These are phyloP conservation scores for Ceratocystiopsis sp. DNA, from an alignment of 2,329 filamentous ascomycete genomes.

Conservation along the genomic window DNA sequence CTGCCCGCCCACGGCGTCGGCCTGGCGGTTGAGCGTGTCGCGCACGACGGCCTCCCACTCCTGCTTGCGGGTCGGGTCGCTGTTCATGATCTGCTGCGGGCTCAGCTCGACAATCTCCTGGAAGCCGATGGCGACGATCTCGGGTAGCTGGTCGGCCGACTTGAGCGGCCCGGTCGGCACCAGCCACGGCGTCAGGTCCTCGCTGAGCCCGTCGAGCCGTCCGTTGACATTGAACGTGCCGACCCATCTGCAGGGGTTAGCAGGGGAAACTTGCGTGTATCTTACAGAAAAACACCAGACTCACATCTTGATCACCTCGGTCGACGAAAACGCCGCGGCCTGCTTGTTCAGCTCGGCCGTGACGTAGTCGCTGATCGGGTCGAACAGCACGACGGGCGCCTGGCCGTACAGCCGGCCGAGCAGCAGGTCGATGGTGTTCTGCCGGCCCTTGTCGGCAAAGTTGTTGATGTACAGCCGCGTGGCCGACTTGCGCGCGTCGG, in stretches of 20 bases:
- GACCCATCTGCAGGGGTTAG: constrained; percentile 27
- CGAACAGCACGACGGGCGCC: constrained; percentile 67
- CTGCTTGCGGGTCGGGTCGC: constrained; percentile 70
- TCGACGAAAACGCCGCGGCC: constrained; percentile 57
- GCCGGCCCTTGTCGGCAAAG: constrained; percentile 80
- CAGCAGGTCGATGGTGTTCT: constrained; percentile 89
- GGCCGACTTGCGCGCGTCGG: constrained; percentile 89
- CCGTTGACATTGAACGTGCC: constrained; percentile 96
- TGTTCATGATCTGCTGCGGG: constrained; percentile 98
- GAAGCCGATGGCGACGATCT: constrained; percentile 81
- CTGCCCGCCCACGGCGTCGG: constrained; percentile 46
- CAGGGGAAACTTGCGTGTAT: constrained; percentile 15
- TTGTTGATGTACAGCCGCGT: constrained; percentile 95
- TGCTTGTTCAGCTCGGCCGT: constrained; percentile 54
- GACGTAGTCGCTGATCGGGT: constrained; percentile 88
- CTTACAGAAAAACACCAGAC: neutral
- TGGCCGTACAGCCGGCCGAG: constrained; percentile 76
- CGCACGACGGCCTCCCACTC: constrained; percentile 76
- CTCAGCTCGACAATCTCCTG: constrained; percentile 98
- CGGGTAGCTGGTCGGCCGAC: constrained; percentile 47
- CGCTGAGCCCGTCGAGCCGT: constrained; percentile 55
- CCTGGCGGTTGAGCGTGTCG: constrained; percentile 55
- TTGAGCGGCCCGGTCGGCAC: constrained; percentile 35
- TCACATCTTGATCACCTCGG: constrained; percentile 56
- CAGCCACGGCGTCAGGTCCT: constrained; percentile 76